Percentiles rank a stretch among this genome's conserved stretches.
These are phyloP conservation scores for Pestalotiopsis sp. DNA, from an alignment of 2,329 filamentous ascomycete species.

Conservation along the genomic window DNA sequence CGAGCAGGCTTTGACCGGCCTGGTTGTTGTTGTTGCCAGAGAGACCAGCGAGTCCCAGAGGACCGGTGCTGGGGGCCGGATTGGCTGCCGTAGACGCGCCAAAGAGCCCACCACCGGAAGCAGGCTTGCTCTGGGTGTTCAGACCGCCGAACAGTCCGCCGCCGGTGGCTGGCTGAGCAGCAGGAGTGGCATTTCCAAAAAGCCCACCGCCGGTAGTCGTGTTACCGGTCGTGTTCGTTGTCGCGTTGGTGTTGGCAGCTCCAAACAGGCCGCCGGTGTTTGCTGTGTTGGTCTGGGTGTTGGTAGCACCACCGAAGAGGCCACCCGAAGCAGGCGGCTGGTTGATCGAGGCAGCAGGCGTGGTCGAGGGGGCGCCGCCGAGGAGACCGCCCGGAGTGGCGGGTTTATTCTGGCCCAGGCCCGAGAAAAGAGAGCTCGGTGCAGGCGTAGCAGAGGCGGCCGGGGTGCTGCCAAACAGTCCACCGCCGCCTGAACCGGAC, in stretches of 20 bases:
- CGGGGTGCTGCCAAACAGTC: conserved; percentile 3
- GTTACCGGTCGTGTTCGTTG: not conserved
- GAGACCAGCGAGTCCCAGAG: not conserved
- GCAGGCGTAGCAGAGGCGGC: not conserved
- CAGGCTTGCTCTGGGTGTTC: not conserved
- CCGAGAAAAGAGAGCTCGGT: not conserved
- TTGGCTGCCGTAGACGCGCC: not conserved
- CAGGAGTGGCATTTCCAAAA: not conserved
- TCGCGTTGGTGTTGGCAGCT: not conserved
- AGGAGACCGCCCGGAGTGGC: conserved; percentile 4
- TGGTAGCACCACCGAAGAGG: not conserved
- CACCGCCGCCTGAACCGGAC: conserved; percentile 3
- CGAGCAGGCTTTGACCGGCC: conserved; percentile 3
- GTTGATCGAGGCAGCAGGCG: not conserved
- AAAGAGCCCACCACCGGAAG: not conserved
- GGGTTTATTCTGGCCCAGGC: conserved; percentile 4
- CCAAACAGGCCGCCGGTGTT: not conserved
- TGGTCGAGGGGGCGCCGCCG: not conserved
- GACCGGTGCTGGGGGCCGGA: not conserved
- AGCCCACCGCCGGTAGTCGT: not conserved
- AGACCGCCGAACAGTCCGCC: not conserved
- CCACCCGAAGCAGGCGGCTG: not conserved
- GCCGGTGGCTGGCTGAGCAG: not conserved
- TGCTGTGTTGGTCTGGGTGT: not conserved
- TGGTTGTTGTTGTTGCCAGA: conserved; percentile 1